Percentiles rank a stretch among this genome's conserved stretches.
phyloP scores from a whole-genome alignment of 371 early-diverging fungal species.

The Dichotomocladium elegans region DNA sequence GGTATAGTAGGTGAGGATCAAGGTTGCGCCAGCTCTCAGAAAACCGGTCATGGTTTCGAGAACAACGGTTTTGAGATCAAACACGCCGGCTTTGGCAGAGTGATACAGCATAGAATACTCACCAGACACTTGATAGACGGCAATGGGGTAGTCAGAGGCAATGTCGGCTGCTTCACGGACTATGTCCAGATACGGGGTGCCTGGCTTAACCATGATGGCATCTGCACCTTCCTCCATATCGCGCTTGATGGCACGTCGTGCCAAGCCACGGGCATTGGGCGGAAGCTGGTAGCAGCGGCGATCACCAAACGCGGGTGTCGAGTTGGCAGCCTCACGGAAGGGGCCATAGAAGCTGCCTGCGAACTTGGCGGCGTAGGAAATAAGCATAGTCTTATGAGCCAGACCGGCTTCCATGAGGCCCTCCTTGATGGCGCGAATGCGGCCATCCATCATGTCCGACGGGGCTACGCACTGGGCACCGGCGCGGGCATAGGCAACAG shows the following conservation, averaged over 20 bases:
- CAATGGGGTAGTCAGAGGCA: slow-evolving; percentile 69
- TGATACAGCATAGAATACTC: slow-evolving; percentile 95
- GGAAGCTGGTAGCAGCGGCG: slow-evolving; percentile 95
- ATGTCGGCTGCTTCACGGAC: slow-evolving; percentile 85
- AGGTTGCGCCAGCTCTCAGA: slow-evolving; percentile 87
- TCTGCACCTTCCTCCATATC: slow-evolving; percentile 96
- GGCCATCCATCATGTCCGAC: slow-evolving; percentile 98
- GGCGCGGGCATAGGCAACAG: slow-evolving; percentile 85
- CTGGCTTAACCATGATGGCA: slow-evolving; percentile 96
- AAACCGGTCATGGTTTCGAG: slow-evolving; percentile 83
- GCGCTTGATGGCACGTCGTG: slow-evolving; percentile 80
- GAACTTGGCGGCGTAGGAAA: slow-evolving; percentile 95
- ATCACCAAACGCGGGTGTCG: slow-evolving; percentile 89
- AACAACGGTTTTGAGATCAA: slow-evolving; percentile 81
- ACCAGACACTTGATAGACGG: slow-evolving; percentile 93
- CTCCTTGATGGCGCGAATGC: slow-evolving; percentile 89
- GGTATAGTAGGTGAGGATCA: slow-evolving; percentile 93
- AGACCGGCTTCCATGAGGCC: slow-evolving; percentile 69
- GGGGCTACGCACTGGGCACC: slow-evolving; percentile 90
- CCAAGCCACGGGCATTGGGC: slow-evolving; percentile 82
- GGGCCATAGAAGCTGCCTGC: slow-evolving; percentile 95
- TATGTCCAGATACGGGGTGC: slow-evolving; percentile 92
- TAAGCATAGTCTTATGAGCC: slow-evolving; percentile 78
- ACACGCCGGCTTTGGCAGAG: slow-evolving; percentile 82
- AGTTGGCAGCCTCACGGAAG: slow-evolving; percentile 94